A percentile compares a stretch with the other conserved stretches of the same genome.
Evolutionary conservation across 352 stramenopile species (phyloP).

Genomic region (Bremia lactucae): DNA sequence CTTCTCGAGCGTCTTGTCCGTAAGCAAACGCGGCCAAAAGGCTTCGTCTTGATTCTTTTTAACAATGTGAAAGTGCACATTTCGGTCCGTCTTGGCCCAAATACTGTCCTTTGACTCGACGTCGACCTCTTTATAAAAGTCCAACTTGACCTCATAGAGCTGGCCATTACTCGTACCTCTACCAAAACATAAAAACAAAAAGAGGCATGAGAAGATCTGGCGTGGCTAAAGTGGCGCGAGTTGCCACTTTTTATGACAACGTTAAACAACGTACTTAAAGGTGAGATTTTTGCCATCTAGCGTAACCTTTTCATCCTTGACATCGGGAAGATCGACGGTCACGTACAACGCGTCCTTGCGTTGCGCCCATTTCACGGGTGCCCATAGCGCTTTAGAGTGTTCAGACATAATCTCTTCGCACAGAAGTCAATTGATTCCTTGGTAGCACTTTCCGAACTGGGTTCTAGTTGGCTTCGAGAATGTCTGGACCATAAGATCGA

Average conservation of each 20-base stretch:
- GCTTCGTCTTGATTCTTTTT: constrained; percentile 91
- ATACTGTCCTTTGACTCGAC: constrained; percentile 84
- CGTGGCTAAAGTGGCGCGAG: no score
- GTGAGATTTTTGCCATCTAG: constrained; percentile 84
- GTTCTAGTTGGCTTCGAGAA: constrained; percentile 26
- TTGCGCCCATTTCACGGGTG: constrained; percentile 94
- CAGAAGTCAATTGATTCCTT: constrained; percentile 3
- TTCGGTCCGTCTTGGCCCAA: constrained; percentile 92
- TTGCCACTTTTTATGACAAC: no score
- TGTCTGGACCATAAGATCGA: constrained; percentile 8
- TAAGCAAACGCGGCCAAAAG: constrained; percentile 93
- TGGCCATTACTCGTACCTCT: constrained; percentile 86
- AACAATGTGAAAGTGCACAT: constrained; percentile 93
- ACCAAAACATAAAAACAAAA: constrained; percentile 1
- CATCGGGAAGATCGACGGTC: constrained; percentile 91
- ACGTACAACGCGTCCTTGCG: constrained; percentile 93
- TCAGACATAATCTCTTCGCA: constrained; percentile 24
- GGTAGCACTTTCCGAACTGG: constrained; percentile 9
- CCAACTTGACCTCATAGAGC: constrained; percentile 90
- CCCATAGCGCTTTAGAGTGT: constrained; percentile 59
- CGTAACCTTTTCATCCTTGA: constrained; percentile 89
- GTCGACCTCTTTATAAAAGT: constrained; percentile 93
- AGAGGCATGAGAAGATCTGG: no score
- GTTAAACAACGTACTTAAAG: constrained; percentile 70
- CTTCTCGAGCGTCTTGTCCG: constrained; percentile 95